phyloP scores from a whole-genome alignment of 2,329 filamentous ascomycete species.

The Penicillium griseofulvum region DNA sequence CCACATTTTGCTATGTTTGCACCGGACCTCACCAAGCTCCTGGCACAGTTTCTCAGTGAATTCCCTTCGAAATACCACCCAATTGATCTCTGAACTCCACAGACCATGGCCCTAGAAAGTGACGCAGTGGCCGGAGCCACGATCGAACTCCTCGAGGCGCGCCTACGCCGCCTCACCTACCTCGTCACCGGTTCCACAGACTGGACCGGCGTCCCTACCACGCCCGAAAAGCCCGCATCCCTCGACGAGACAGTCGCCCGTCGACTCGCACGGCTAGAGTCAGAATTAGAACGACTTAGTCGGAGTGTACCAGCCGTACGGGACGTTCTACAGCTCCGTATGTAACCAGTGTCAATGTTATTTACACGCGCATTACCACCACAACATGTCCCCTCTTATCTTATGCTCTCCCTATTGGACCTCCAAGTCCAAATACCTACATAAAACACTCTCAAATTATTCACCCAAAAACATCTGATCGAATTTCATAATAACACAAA shows the following conservation, averaged over 20 bases:
- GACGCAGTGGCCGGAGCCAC: slow-evolving; percentile 40
- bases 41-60: not conserved
- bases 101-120: slow-evolving; percentile 35
- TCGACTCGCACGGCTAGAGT: slow-evolving; percentile 40
- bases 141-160: slow-evolving; percentile 45
- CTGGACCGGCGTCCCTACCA: slow-evolving; percentile 40
- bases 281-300: slow-evolving; percentile 39
- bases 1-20: slow-evolving; percentile 26
- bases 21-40: slow-evolving; percentile 10
- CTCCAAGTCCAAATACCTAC: not conserved
- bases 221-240: slow-evolving; percentile 34
- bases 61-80: not conserved
- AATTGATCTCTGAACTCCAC: not conserved
- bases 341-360: slow-evolving; percentile 1
- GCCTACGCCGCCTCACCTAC: slow-evolving; percentile 46
- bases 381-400: not conserved
- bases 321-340: slow-evolving; percentile 46
- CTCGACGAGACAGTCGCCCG: slow-evolving; percentile 41
- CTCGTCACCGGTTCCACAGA: slow-evolving; percentile 43
- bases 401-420: not conserved
- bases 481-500: not conserved
- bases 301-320: slow-evolving; percentile 39
- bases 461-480: not conserved
- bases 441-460: not conserved
- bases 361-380: not conserved